phyloP scores from a whole-genome alignment of 768 basidiomycete species.

The Mycena rosella region DNA sequence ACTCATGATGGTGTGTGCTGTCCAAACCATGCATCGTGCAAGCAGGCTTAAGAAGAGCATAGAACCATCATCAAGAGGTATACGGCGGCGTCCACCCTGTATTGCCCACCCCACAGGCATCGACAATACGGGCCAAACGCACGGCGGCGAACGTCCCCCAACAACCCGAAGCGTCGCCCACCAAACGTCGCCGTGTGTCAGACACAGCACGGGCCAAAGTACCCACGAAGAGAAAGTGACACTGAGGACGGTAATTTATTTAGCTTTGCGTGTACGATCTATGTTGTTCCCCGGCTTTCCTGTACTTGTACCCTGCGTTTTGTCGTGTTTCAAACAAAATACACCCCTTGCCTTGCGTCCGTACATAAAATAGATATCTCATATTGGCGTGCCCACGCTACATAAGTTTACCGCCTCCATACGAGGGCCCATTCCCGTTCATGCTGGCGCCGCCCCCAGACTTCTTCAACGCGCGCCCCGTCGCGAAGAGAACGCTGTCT shows the following conservation, averaged over 20 bases:
- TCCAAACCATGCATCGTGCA: neutral
- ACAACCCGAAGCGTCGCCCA: slow-evolving; percentile 27
- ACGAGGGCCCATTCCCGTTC: slow-evolving; percentile 48
- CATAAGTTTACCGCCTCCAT: slow-evolving; percentile 57
- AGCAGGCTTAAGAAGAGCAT: neutral
- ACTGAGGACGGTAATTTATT: slow-evolving; percentile 15
- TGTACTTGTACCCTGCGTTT: neutral
- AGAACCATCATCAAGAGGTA: slow-evolving; percentile 31
- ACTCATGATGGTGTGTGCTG: slow-evolving; percentile 33
- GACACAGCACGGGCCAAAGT: slow-evolving; percentile 27
- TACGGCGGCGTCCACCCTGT: slow-evolving; percentile 34
- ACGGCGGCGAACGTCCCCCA: slow-evolving; percentile 11
- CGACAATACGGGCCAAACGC: slow-evolving; percentile 26
- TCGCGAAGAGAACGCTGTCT: slow-evolving; percentile 89
- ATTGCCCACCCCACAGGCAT: slow-evolving; percentile 20
- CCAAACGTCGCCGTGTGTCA: slow-evolving; percentile 35
- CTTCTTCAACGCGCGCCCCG: slow-evolving; percentile 81
- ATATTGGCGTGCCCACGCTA: slow-evolving; percentile 39
- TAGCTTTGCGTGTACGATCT: slow-evolving; percentile 1
- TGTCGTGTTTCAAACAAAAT: too few relatives aligned
- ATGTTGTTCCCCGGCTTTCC: neutral
- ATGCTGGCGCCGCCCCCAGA: slow-evolving; percentile 44
- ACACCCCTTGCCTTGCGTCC: neutral
- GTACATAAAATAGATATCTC: slow-evolving; percentile 17
- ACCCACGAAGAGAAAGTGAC: slow-evolving; percentile 32